Base-by-base conservation (phyloP, 768 basidiomycete genomes). In the Phlebiopsis flavidoalba region DNA sequence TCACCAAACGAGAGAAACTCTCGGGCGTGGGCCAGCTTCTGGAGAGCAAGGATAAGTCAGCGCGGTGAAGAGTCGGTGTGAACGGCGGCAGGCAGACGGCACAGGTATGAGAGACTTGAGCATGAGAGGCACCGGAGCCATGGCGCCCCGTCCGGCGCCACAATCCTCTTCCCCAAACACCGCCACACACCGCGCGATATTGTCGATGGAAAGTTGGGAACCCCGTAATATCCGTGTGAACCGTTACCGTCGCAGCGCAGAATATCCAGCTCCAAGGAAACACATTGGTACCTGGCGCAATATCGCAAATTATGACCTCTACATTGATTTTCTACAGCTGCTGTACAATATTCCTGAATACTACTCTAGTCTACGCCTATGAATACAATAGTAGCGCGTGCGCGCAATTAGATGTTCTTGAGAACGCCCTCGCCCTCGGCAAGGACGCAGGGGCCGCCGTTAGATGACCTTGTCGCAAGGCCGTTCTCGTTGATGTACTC, bases 391-490 rank as follows among this genome's bases (percentile, higher is more conserved):
- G n/a, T 35, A 43, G 21, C 8, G 31, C n/a, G 8, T 10, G 22
- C 8, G 36, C 33, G 35, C 37, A 48, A 24, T 10, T 58, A 57
- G 47, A 60, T 15, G 49, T 54, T 63, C 47, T 58, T 47, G 55
- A 64, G 59, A 46, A 88, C 75, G 19, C 73, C 76, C 64, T 91
- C 91, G 5, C 93, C 94, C 60, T 87, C 80, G 17, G 86, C 84
- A 54, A 95, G 80, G 43, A 95, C 79, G 70, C 94, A 96, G 10
- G 90, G 87, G 10, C 94, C 94, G 26, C 89, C 88, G 69, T n/a
- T 83, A 84, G 53, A 95, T 81, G n/a, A 91, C 89, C 60, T 79
- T 79, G 67, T 85, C 85, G 77, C 73, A 64, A 93, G 72, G 4
- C 77, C 81, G 54, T 87, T 85, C 60, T 85, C 81, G 45, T 82